Percentiles rank a stretch among this genome's conserved stretches.
Evolutionary conservation across 2,329 filamentous ascomycete species (phyloP).

Genomic region (Colletotrichum orchidophilum): DNA sequence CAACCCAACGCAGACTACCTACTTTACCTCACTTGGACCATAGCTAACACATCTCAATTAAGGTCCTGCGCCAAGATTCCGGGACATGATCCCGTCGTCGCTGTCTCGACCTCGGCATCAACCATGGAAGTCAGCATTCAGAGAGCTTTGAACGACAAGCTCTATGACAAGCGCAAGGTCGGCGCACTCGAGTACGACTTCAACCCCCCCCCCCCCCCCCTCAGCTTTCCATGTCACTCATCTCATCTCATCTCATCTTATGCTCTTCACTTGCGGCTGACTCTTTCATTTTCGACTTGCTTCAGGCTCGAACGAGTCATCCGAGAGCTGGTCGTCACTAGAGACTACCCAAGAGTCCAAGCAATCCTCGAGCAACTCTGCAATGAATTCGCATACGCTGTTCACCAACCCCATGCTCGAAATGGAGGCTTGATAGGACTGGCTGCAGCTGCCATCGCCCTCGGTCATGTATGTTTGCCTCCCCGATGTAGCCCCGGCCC

Average conservation of each 20-base stretch:
- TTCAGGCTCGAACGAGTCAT: conserved; percentile 87
- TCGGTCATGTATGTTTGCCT: conserved; percentile 79
- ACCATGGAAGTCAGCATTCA: conserved; percentile 89
- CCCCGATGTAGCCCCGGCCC: neutral
- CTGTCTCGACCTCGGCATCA: conserved; percentile 13
- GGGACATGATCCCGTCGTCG: conserved; percentile 5
- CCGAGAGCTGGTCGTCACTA: conserved; percentile 79
- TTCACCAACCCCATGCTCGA: conserved; percentile 94
- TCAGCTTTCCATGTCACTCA: neutral
- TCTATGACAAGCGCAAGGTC: conserved; percentile 97
- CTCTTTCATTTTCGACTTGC: neutral
- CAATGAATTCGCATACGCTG: conserved; percentile 96
- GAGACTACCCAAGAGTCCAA: conserved; percentile 83
- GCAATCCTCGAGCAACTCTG: conserved; percentile 95
- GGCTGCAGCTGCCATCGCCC: conserved; percentile 92
- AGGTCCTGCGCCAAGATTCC: neutral
- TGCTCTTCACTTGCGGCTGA: neutral
- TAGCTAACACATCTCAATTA: neutral
- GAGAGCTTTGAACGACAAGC: conserved; percentile 94
- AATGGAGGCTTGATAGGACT: conserved; percentile 97
- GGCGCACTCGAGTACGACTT: conserved; percentile 89
- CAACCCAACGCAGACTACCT: conserved; percentile 2
- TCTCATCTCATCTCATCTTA: neutral
- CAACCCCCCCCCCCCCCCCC: neutral
- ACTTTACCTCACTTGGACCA: neutral